Conservation (phyloP, 495 filamentous ascomycete genomes). For the Acidiella bohemica region DNA sequence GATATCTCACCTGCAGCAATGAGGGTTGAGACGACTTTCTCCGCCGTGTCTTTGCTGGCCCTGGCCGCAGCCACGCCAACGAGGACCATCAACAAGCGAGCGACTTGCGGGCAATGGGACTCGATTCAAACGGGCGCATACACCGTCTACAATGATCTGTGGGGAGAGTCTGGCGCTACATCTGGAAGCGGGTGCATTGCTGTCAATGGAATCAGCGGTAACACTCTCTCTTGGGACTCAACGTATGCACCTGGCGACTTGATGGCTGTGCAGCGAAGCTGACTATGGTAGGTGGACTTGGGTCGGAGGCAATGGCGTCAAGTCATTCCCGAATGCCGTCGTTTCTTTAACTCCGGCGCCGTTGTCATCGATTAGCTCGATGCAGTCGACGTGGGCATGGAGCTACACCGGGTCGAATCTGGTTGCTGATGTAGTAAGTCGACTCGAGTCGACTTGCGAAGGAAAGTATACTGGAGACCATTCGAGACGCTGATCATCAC, state of each 20-base stretch:
- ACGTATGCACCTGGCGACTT: slow-evolving; percentile 30
- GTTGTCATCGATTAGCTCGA: slow-evolving; percentile 37
- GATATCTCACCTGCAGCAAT: too few species aligned
- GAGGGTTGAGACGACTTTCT: too few species aligned
- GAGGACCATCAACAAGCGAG: not conserved
- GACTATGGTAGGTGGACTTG: slow-evolving; percentile 1
- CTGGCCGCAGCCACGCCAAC: slow-evolving; percentile 6
- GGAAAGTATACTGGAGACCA: too few species aligned
- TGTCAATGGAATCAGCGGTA: slow-evolving; percentile 29
- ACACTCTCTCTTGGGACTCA: slow-evolving; percentile 42
- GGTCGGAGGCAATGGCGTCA: slow-evolving; percentile 29
- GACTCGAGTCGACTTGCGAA: too few species aligned
- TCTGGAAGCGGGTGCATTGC: slow-evolving; percentile 45
- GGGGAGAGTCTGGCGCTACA: slow-evolving; percentile 16
- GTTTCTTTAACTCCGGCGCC: slow-evolving; percentile 30
- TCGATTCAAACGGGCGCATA: slow-evolving; percentile 7
- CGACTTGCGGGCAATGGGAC: slow-evolving; percentile 15
- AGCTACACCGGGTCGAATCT: slow-evolving; percentile 42
- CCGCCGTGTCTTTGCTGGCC: too few species aligned
- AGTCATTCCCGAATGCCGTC: slow-evolving; percentile 46
- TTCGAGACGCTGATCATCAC: too few species aligned
- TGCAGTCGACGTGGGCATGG: slow-evolving; percentile 43
- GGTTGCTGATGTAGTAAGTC: slow-evolving; percentile 53
- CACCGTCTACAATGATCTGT: slow-evolving; percentile 18
- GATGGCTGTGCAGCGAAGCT: not conserved